phyloP scores from a whole-genome alignment of 805 yeast genomes.

The Zygotorulaspora chibaensis region DNA sequence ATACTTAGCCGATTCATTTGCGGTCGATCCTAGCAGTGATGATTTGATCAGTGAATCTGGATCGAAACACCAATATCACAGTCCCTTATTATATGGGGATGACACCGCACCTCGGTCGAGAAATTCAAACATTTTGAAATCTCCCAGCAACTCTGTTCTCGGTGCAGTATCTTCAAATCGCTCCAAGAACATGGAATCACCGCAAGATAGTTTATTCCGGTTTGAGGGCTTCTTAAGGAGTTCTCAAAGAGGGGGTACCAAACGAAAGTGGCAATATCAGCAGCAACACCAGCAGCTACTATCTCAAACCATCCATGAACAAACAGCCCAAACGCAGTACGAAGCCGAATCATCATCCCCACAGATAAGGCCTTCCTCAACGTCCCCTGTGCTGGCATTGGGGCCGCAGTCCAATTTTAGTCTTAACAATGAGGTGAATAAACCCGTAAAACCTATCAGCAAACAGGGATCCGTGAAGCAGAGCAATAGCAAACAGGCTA shows the following conservation, averaged over 20 bases:
- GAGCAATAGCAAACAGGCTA: slow-evolving; percentile 3
- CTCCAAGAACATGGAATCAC: slow-evolving; percentile 21
- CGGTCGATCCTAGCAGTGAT: slow-evolving; percentile 30
- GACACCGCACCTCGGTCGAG: slow-evolving; percentile 15
- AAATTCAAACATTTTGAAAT: slow-evolving; percentile 12
- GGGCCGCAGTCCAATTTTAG: slow-evolving; percentile 4
- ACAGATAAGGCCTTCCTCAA: slow-evolving; percentile 12
- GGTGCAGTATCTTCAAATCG: slow-evolving; percentile 25
- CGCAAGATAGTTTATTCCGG: slow-evolving; percentile 41
- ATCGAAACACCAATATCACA: slow-evolving; percentile 4
- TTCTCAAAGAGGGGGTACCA: slow-evolving; percentile 32
- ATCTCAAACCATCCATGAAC: slow-evolving; percentile 26
- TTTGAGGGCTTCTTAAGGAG: slow-evolving; percentile 42
- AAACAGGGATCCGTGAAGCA: slow-evolving; percentile 5
- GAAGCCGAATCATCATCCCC: slow-evolving; percentile 11
- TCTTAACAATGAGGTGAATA: slow-evolving; percentile 2
- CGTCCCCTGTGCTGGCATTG: slow-evolving; percentile 11
- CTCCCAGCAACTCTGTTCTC: slow-evolving; percentile 21
- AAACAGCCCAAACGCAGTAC: slow-evolving; percentile 10
- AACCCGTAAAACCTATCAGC: background rate
- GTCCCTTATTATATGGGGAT: slow-evolving; percentile 12
- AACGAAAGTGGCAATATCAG: slow-evolving; percentile 29
- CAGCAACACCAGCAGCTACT: slow-evolving; percentile 27
- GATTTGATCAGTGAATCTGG: slow-evolving; percentile 8
- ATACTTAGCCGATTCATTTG: slow-evolving; percentile 64